Base-by-base conservation (phyloP, 306 rosid species). In the Dalbergia cochinchinensis region DNA sequence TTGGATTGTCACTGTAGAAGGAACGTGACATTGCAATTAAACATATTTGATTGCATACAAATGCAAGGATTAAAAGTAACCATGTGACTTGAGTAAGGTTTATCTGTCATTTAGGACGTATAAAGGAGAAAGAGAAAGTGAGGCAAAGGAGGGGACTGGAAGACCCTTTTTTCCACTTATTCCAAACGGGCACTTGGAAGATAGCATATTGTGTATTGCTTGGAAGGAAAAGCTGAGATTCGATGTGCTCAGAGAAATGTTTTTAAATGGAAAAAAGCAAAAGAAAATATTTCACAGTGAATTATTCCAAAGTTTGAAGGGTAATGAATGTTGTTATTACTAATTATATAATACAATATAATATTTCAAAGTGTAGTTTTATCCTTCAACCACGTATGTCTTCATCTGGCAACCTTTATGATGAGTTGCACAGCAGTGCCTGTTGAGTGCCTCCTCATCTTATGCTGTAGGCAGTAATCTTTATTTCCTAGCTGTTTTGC, bases 191-290 rank as follows among this genome's bases (percentile, higher is more conserved):
- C 22, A n/a, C 78, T 22, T 44, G 48, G 59, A 61, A 61, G 70
- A 60, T 74, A 74, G 70, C 45, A 74, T 61, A 61, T 26, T 60
- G 59, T 8, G 45, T 41, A 18, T 74, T 74, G 79, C 45, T 74
- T 45, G 37, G 47, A 53, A 26, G 70, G 48, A 60, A 60, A 60
- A 74, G 79, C 47, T 8, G 48, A 74, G 48, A 45, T 74, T 41
- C 68, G 22, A 54, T 50, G 2, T 1, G 5, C 14, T n/a, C 7
- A 13, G 16, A 50, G 7, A 50, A 50, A 50, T 50, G 3, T 11
- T 48, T 50, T 15, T 50, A 50, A 50, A 4, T 19, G 14, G 11
- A 42, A 42, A 37, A 42, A 42, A 42, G 11, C 13, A 50, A 50
- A 15, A 5, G 18, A 13, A 5, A 50, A 13, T 14, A 50, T 13